phyloP scores from a whole-genome alignment of 495 filamentous ascomycete genomes.

The Extremus antarcticus region DNA sequence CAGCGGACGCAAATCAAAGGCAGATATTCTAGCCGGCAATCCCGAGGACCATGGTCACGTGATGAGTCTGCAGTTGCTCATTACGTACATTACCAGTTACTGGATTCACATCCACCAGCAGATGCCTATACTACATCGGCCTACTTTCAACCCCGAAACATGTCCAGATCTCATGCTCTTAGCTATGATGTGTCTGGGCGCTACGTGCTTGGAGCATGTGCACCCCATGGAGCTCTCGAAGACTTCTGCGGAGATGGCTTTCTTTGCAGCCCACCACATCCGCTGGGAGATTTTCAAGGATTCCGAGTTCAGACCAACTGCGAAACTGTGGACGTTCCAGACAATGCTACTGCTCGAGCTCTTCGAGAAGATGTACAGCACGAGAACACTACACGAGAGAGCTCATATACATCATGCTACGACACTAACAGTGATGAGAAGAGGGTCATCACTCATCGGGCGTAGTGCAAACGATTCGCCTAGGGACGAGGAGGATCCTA shows the following conservation, averaged over 20 bases:
- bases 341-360: conserved; percentile 79
- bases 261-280: conserved; percentile 82
- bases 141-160: conserved; percentile 81
- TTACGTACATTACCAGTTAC: conserved; percentile 84
- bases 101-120: conserved; percentile 94
- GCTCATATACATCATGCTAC: conserved; percentile 97
- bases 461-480: conserved; percentile 79
- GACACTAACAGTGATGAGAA: conserved; percentile 87
- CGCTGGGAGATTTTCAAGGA: conserved; percentile 91
- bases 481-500: conserved; percentile 53
- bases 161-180: conserved; percentile 78
- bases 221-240: conserved; percentile 64
- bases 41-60: conserved; percentile 63
- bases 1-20: conserved; percentile 62
- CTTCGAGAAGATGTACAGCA: conserved; percentile 96
- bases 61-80: conserved; percentile 86
- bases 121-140: conserved; percentile 85
- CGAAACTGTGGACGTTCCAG: conserved; percentile 97
- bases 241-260: conserved; percentile 64
- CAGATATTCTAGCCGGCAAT: conserved; percentile 67
- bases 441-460: conserved; percentile 86
- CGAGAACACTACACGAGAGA: conserved; percentile 79
- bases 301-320: conserved; percentile 80
- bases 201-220: conserved; percentile 72
- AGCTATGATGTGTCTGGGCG: conserved; percentile 89